These are phyloP conservation scores for Lunularia cruciata DNA, from an alignment of 225 moss, liverwort and hornwort species.

Conservation along the genomic window DNA sequence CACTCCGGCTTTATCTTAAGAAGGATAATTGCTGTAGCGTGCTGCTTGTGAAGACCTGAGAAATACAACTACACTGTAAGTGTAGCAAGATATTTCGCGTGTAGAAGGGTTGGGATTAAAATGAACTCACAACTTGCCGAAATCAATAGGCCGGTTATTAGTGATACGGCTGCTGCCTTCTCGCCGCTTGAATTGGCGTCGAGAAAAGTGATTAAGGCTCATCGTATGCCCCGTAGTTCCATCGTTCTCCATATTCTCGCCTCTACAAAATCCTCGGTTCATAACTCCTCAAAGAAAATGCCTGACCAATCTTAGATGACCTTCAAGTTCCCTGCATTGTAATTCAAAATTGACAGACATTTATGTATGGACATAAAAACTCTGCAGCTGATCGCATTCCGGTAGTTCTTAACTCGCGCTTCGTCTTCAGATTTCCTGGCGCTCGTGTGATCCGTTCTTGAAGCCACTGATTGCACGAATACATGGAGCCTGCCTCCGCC, in stretches of 20 bases:
- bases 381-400: neutral
- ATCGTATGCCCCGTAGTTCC: neutral
- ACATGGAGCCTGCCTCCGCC: no score
- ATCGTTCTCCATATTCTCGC: neutral
- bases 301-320: neutral
- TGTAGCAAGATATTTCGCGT: no score
- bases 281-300: neutral
- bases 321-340: neutral
- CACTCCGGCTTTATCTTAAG: no score
- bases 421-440: neutral
- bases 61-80: no score
- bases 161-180: conserved; percentile 25
- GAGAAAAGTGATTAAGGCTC: conserved; percentile 6
- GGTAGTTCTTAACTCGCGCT: neutral
- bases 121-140: conserved; percentile 33
- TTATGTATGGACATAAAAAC: neutral
- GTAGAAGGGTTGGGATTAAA: no score
- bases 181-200: conserved; percentile 20
- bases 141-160: conserved; percentile 21
- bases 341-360: neutral
- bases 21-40: no score
- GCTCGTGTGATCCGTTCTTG: neutral
- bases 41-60: no score
- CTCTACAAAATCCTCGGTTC: neutral
- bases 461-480: no score